These are phyloP conservation scores for Trichoderma guizhouense DNA, from an alignment of 2,329 filamentous ascomycete genomes.

Conservation along the genomic window DNA sequence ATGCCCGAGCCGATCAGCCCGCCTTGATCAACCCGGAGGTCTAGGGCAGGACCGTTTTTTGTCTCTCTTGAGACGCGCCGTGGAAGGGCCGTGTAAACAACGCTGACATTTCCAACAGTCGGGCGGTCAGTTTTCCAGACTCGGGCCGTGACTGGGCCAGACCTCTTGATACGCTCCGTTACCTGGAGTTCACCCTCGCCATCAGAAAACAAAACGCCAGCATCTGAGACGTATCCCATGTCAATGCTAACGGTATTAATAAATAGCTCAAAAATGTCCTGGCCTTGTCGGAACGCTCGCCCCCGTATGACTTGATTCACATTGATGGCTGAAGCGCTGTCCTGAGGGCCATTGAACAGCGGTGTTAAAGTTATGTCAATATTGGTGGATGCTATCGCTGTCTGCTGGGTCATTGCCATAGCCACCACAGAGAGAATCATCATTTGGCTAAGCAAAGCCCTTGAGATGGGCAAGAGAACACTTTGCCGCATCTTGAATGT, in stretches of 20 bases:
- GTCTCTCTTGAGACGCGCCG: not conserved
- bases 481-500: not conserved
- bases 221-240: not conserved
- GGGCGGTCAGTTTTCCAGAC: not conserved
- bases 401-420: not conserved
- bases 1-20: not conserved
- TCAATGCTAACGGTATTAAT: not conserved
- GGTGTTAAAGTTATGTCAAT: not conserved
- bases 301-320: not conserved
- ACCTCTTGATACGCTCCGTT: not conserved
- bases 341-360: not conserved
- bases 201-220: not conserved
- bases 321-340: not conserved
- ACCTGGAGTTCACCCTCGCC: not conserved
- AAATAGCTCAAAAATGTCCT: not conserved
- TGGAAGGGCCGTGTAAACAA: not conserved
- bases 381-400: not conserved
- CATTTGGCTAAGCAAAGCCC: not conserved
- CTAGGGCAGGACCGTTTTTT: not conserved
- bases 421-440: not conserved
- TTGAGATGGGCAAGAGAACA: not conserved
- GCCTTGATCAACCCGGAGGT: not conserved
- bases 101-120: not conserved
- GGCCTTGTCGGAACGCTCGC: not conserved
- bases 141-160: not conserved